Base-by-base conservation (phyloP, 768 basidiomycete genomes). In the Boletus rubescentipes region DNA sequence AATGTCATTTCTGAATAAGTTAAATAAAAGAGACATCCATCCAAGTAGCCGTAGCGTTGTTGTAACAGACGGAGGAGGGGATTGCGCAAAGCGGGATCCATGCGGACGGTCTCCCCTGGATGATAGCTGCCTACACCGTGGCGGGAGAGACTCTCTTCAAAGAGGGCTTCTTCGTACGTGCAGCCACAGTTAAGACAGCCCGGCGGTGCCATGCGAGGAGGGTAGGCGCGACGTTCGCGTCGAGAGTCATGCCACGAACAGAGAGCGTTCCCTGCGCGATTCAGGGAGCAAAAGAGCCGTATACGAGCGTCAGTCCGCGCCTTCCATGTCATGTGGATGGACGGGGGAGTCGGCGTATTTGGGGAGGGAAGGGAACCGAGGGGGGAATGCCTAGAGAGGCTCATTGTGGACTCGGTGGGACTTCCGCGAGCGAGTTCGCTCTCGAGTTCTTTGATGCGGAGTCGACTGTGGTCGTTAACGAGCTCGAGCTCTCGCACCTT, bases 161-260 rank as follows among this genome's bases (percentile, higher is more conserved):
- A 93, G 8, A 93, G 81, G 5, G 91, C 91, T 71, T 93, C 85
- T 41, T 91, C 89, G 65, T 79, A 82, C 6, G 88, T 86, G 75
- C 91, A 93, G 8, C 91, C 91, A 61, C 91, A 93, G 75, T 93
- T 93, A 52, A 93, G 82, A 60, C 79, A 79, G 10, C 89, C 87
- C 0, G 78, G 73, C 10, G 91, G 91, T 5, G 91, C 91, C 76
- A 86, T 86, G 42, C 91, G 83, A 10, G 91, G 89, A 4, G 91
- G 88, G 61, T 80, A 83, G 0, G 78, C 77, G 9, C 91, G 81
- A 30, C 91, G 85, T 71, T 93, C 91, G 29, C 91, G 83, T 42
- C 91, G 79, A 2, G 91, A 91, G 69, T 93, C 91, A 63, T 93
- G 91, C 91, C 91, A 93, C 4, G 91, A 86, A 67, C 91, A 93